These are phyloP conservation scores for Trichocomaceae sp. DNA, from an alignment of 2,329 filamentous ascomycete species.

Conservation along the genomic window DNA sequence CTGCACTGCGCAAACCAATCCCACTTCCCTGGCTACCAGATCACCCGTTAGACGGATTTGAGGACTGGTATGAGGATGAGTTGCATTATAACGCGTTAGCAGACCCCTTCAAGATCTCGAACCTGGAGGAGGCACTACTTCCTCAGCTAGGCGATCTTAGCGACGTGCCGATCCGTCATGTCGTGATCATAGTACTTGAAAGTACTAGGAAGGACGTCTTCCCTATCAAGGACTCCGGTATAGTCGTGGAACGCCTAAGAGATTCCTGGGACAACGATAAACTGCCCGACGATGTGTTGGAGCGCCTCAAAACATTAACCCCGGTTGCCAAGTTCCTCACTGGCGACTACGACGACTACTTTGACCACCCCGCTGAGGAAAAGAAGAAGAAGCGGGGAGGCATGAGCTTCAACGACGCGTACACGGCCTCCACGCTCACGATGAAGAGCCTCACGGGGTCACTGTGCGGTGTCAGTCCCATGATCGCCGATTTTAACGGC, in stretches of 20 bases:
- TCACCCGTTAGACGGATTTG: slow-evolving; percentile 20
- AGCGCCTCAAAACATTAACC: slow-evolving; percentile 24
- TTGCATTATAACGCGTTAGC: slow-evolving; percentile 29
- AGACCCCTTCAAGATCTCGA: slow-evolving; percentile 40
- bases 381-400: slow-evolving; percentile 30
- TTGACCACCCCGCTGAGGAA: slow-evolving; percentile 5
- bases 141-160: slow-evolving; percentile 13
- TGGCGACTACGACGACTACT: slow-evolving; percentile 20
- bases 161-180: slow-evolving; percentile 36
- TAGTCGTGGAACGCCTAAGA: slow-evolving; percentile 29
- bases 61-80: slow-evolving; percentile 20
- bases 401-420: slow-evolving; percentile 37
- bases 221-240: slow-evolving; percentile 37
- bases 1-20: slow-evolving; percentile 18
- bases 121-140: slow-evolving; percentile 29
- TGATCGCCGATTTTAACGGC: slow-evolving; percentile 40
- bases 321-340: slow-evolving; percentile 26
- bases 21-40: slow-evolving; percentile 23
- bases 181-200: slow-evolving; percentile 42
- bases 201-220: slow-evolving; percentile 44
- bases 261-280: slow-evolving; percentile 30
- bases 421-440: slow-evolving; percentile 41
- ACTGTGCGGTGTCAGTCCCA: slow-evolving; percentile 38
- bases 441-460: slow-evolving; percentile 40
- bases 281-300: slow-evolving; percentile 27